Conservation (phyloP, 108 stramenopile genomes). For the Nitzschia inconspicua region DNA sequence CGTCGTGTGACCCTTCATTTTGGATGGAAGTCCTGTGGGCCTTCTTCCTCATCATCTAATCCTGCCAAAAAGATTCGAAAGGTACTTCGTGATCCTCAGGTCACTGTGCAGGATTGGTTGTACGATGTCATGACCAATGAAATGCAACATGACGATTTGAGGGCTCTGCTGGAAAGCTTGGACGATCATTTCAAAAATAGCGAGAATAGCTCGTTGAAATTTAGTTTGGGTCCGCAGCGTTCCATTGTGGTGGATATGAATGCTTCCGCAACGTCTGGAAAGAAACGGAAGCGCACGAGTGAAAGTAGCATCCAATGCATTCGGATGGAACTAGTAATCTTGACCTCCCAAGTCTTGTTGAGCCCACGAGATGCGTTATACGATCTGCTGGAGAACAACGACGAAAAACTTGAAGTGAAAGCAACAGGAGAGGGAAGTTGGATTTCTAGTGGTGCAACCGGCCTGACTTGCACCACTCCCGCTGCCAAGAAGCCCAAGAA, state of each 20-base stretch:
- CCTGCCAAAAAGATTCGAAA: neutral
- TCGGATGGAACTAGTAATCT: neutral
- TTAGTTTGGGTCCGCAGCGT: constrained; percentile 3
- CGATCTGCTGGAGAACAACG: neutral
- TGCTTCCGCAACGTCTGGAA: neutral
- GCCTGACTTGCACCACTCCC: no score
- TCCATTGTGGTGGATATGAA: neutral
- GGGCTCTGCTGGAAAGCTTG: neutral
- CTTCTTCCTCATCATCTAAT: no score
- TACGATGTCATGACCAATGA: neutral
- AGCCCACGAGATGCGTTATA: neutral
- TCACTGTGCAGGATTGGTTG: constrained; percentile 4
- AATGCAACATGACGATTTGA: neutral
- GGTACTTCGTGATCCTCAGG: neutral
- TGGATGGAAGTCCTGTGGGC: no score
- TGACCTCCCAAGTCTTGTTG: neutral
- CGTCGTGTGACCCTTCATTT: no score
- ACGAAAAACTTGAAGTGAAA: neutral
- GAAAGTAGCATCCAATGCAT: neutral
- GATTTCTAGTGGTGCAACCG: no score
- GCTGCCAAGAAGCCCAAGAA: no score
- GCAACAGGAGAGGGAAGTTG: neutral
- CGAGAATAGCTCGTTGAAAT: neutral
- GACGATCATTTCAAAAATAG: neutral
- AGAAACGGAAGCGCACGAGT: neutral